A percentile compares a stretch with the other conserved stretches of the same genome.
Evolutionary conservation across 257 asterid genomes (phyloP).

Genomic region (Echium plantagineum): DNA sequence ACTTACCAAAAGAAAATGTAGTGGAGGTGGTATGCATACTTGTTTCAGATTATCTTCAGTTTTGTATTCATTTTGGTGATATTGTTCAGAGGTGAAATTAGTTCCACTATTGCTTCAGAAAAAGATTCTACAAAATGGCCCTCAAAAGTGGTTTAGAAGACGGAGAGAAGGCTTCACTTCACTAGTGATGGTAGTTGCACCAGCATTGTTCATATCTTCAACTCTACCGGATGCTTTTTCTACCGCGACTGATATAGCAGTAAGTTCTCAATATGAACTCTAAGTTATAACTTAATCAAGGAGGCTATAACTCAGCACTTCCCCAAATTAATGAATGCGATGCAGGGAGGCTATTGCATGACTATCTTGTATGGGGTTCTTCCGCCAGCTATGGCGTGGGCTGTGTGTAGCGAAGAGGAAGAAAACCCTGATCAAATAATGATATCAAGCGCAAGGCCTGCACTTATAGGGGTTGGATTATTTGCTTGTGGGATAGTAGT

Average conservation of each 20-base stretch:
- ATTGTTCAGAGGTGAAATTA: not conserved
- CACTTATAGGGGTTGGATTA: slow-evolving; percentile 46
- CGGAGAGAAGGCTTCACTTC: slow-evolving; percentile 44
- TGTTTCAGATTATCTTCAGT: not conserved
- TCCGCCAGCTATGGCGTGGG: slow-evolving; percentile 92
- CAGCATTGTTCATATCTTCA: slow-evolving; percentile 52
- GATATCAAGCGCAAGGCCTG: slow-evolving; percentile 34
- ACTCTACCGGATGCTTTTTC: slow-evolving; percentile 67
- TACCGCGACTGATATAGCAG: slow-evolving; percentile 74
- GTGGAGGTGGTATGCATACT: slow-evolving; percentile 24
- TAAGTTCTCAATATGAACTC: slow-evolving; percentile 20
- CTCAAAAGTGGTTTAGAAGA: slow-evolving; percentile 49
- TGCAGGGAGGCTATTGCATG: slow-evolving; percentile 90
- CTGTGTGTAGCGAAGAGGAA: slow-evolving; percentile 26
- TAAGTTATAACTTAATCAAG: too few relatives aligned
- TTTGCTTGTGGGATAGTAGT: slow-evolving; percentile 45
- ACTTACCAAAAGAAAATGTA: slow-evolving; percentile 12
- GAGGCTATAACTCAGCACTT: too few relatives aligned
- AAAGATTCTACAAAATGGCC: slow-evolving; percentile 12
- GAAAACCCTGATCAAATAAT: slow-evolving; percentile 12
- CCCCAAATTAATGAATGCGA: not conserved
- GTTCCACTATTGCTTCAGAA: slow-evolving; percentile 17
- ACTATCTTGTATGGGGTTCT: slow-evolving; percentile 62
- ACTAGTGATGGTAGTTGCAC: slow-evolving; percentile 44
- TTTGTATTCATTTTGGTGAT: too few relatives aligned